Evolutionary conservation across 1,284 basidiomycete species (phyloP).

Genomic region (Trametes versicolor): DNA sequence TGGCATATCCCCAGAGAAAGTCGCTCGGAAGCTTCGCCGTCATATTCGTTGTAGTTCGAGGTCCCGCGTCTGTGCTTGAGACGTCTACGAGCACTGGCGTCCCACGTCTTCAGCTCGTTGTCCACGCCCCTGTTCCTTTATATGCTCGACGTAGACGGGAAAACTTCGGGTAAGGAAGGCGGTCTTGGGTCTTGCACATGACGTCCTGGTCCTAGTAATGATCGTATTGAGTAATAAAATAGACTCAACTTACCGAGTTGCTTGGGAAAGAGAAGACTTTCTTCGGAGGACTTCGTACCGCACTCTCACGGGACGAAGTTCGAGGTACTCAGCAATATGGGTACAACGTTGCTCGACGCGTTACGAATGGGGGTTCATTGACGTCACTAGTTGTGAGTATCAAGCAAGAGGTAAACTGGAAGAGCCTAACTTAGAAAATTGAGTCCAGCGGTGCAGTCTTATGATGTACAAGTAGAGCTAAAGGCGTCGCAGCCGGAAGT

Average conservation of each 20-base stretch:
- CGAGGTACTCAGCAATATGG: background rate
- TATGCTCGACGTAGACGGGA: conserved; percentile 12
- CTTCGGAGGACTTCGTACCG: background rate
- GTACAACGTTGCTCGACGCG: background rate
- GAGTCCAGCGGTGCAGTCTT: too few relatives aligned
- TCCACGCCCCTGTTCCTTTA: background rate
- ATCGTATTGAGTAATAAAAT: conserved; percentile 3
- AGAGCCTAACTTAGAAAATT: too few relatives aligned
- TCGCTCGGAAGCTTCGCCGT: conserved; percentile 38
- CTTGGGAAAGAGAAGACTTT: background rate
- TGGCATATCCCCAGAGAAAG: conserved; percentile 45
- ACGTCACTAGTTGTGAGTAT: too few relatives aligned
- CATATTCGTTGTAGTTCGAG: conserved; percentile 15
- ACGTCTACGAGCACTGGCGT: background rate
- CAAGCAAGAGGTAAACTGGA: too few relatives aligned
- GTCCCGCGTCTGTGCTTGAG: background rate
- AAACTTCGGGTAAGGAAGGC: conserved; percentile 19
- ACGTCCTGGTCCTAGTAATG: conserved; percentile 8
- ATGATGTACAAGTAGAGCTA: too few relatives aligned
- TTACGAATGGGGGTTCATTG: too few relatives aligned
- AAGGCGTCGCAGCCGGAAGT: too few relatives aligned
- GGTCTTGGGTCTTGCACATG: conserved; percentile 10
- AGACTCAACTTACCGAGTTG: background rate
- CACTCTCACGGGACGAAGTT: background rate
- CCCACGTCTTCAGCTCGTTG: background rate